These are phyloP conservation scores for Penicillium canariense DNA, from an alignment of 495 filamentous ascomycete species.

Conservation along the genomic window DNA sequence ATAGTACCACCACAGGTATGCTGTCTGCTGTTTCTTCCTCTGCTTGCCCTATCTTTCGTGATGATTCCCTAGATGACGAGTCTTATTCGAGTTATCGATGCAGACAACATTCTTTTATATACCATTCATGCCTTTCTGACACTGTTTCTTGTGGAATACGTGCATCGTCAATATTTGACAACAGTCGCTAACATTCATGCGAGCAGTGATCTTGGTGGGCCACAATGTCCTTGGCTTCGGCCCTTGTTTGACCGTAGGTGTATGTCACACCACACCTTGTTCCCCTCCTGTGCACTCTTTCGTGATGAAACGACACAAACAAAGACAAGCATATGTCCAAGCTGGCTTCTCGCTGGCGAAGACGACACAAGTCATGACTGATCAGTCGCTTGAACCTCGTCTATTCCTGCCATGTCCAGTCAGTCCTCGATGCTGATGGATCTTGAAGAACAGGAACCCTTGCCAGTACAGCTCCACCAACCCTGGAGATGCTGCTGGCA, in stretches of 20 bases:
- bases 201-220: conserved; percentile 11
- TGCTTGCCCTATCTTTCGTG: conserved; percentile 30
- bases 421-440: conserved; percentile 32
- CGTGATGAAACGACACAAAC: conserved; percentile 53
- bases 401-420: conserved; percentile 16
- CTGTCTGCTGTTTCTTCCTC: conserved; percentile 5
- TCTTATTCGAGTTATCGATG: conserved; percentile 62
- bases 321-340: conserved; percentile 64
- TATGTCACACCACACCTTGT: conserved; percentile 32
- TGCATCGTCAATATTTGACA: conserved; percentile 13
- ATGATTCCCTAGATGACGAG: conserved; percentile 62
- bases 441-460: conserved; percentile 17
- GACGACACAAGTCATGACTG: conserved; percentile 54
- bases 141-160: conserved; percentile 11
- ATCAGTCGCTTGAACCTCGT: conserved; percentile 28
- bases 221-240: background rate
- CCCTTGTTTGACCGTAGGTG: conserved; percentile 21
- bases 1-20: conserved; percentile 24
- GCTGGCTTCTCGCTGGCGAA: conserved; percentile 40
- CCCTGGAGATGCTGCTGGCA: conserved; percentile 7
- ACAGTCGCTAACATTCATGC: conserved; percentile 26
- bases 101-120: conserved; percentile 52
- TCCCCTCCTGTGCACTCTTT: conserved; percentile 13
- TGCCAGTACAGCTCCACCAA: background rate
- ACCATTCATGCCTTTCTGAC: conserved; percentile 62